Evolutionary conservation across 495 filamentous ascomycete genomes (phyloP).

Genomic region (Tuber umbilicatum): DNA sequence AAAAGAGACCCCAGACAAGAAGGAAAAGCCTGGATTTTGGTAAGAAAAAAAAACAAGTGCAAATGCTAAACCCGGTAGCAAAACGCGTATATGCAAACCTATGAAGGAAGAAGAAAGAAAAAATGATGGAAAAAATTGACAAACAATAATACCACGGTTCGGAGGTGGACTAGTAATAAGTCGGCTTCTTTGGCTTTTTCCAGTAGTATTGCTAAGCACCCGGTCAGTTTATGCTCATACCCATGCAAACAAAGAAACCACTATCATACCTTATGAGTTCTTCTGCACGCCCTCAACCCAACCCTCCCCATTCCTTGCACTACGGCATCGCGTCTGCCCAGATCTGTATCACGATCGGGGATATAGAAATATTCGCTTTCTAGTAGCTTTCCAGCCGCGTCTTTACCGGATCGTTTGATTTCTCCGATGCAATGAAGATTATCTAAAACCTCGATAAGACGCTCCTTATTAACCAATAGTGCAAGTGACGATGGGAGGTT

Average conservation of each 20-base stretch:
- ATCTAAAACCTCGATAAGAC: slow-evolving; percentile 65
- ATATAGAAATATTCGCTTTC: slow-evolving; percentile 98
- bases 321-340: slow-evolving; percentile 72
- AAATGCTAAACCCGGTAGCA: slow-evolving; percentile 6
- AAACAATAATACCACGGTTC: not conserved
- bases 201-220: slow-evolving; percentile 79
- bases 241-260: slow-evolving; percentile 12
- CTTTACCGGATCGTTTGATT: slow-evolving; percentile 85
- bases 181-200: slow-evolving; percentile 61
- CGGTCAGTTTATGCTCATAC: slow-evolving; percentile 34
- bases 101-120: not conserved
- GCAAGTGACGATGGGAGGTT: slow-evolving; percentile 68
- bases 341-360: slow-evolving; percentile 78
- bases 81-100: slow-evolving; percentile 5
- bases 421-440: slow-evolving; percentile 71
- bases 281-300: slow-evolving; percentile 77
- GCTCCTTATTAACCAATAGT: slow-evolving; percentile 49
- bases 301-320: slow-evolving; percentile 79
- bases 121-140: not conserved
- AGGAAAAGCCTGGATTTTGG: not conserved
- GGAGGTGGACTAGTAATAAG: slow-evolving; percentile 16
- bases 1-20: not conserved
- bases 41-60: not conserved
- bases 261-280: slow-evolving; percentile 82
- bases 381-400: slow-evolving; percentile 86